Evolutionary conservation across 495 filamentous ascomycete genomes (phyloP), one percentile per base, ranked within the genome.

Genomic region (Beverwykella pulmonaria): DNA sequence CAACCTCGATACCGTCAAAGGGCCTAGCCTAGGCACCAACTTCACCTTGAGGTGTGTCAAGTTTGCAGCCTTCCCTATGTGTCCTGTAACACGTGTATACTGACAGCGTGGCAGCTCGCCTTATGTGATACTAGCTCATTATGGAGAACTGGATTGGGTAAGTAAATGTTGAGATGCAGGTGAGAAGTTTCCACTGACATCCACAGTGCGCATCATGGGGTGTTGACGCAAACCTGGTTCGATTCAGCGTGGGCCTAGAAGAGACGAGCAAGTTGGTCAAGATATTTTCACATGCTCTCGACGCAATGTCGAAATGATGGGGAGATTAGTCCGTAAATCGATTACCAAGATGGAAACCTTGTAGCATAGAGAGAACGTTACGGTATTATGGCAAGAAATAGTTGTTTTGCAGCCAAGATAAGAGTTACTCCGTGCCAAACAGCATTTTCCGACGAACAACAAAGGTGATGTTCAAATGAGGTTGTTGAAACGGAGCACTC

Each of bases 1-100:
- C 75, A 82, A 84, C 19, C 76, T 98, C 8, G 88, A 96, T 68
- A 92, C 92, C 0, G 85, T 89, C 32, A 98, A 98, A 76, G 94
- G 94, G 0, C 94, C 94, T 0, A 97, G 93, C 73, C 82, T 98
- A 23, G 94, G 94, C 0, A 98, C 95, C 0, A 98, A 98, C 72
- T 98, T 99, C 76, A 98, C 94, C 0, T 79, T 99, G 52, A 87
- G 81, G 84, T 85, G 23, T 52, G 57, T 46, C 27, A 44, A 46
- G 17, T 26, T 12, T 41, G 27, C 30, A 41, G 41, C 5, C 36
- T 53, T 23, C 34, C 39, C 39, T 10, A 1, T 1, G 14, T 10
- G 17, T 58, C 7, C 6, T n/a, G 19, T 32, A 19, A 36, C 30
- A 23, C 17, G 30, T 22, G 6, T 8, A 32, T 48, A 30, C 72